Conservation (phyloP, 2,329 filamentous ascomycete species). For the Scedosporium dehoogii region DNA sequence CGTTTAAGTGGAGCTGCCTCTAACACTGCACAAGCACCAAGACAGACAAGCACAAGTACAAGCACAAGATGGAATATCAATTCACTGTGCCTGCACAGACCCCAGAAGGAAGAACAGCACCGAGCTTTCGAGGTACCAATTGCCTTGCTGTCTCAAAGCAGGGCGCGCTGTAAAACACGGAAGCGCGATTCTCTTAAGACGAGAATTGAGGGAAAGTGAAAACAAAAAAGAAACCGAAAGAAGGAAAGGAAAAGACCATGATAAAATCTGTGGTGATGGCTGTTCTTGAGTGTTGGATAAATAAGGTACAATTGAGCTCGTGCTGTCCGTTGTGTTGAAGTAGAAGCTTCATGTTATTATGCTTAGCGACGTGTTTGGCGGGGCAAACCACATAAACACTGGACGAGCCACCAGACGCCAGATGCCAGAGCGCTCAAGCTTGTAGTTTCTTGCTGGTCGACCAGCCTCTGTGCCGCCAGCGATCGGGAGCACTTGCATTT, state of each 20-base stretch:
- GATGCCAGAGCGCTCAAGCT: too few relatives aligned
- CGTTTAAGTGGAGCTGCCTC: conserved; percentile 2
- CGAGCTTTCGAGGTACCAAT: neutral
- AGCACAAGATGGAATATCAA: too few relatives aligned
- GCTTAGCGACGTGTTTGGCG: neutral
- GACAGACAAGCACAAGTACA: too few relatives aligned
- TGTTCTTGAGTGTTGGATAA: neutral
- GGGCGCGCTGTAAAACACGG: neutral
- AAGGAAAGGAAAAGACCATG: neutral
- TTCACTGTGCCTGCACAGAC: too few relatives aligned
- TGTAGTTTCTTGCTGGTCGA: neutral
- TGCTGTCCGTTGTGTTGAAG: neutral
- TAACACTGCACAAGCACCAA: too few relatives aligned
- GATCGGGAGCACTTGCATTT: too few relatives aligned
- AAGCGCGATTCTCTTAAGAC: neutral
- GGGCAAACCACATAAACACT: neutral
- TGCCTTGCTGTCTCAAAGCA: neutral
- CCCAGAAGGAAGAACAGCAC: neutral
- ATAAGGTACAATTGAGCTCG: neutral
- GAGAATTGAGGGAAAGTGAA: neutral
- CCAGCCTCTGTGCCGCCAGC: too few relatives aligned
- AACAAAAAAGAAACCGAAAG: neutral
- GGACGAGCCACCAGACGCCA: too few relatives aligned
- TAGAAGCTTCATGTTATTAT: neutral
- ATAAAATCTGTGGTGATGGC: neutral